Conservation (phyloP, 2,329 filamentous ascomycete genomes). For the Alternaria ethzedia region DNA sequence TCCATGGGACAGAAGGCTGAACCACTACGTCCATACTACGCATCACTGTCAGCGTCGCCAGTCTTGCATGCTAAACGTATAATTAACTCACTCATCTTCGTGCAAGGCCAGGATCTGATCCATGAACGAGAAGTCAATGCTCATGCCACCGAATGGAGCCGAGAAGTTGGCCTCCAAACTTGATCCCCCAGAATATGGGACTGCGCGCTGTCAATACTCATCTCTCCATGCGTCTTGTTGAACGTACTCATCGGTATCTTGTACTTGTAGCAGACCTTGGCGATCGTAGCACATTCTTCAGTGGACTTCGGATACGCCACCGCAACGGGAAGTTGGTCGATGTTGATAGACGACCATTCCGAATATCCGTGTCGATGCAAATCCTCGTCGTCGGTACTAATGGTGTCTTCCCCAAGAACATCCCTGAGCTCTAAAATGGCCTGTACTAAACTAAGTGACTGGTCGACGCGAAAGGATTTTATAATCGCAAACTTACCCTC, state of each 20-base stretch:
- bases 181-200: conserved; percentile 84
- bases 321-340: conserved; percentile 67
- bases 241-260: conserved; percentile 71
- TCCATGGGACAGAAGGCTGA: conserved; percentile 91
- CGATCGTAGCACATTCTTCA: conserved; percentile 68
- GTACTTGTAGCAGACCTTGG: conserved; percentile 77
- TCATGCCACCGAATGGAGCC: conserved; percentile 83
- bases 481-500: conserved; percentile 42
- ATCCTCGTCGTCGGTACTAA: conserved; percentile 70
- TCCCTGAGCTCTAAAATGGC: conserved; percentile 63
- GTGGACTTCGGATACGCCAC: conserved; percentile 70
- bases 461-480: background rate
- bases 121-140: conserved; percentile 89
- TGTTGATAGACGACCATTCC: conserved; percentile 74
- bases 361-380: conserved; percentile 70
- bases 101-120: conserved; percentile 80
- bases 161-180: conserved; percentile 91
- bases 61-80: background rate
- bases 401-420: conserved; percentile 62
- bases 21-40: conserved; percentile 83
- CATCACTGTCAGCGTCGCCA: conserved; percentile 25
- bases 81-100: conserved; percentile 67
- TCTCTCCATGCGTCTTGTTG: background rate
- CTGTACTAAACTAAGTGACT: conserved; percentile 38
- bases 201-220: conserved; percentile 40